These are phyloP conservation scores for Ilyonectria sp. DNA, from an alignment of 2,329 filamentous ascomycete genomes.

Conservation along the genomic window DNA sequence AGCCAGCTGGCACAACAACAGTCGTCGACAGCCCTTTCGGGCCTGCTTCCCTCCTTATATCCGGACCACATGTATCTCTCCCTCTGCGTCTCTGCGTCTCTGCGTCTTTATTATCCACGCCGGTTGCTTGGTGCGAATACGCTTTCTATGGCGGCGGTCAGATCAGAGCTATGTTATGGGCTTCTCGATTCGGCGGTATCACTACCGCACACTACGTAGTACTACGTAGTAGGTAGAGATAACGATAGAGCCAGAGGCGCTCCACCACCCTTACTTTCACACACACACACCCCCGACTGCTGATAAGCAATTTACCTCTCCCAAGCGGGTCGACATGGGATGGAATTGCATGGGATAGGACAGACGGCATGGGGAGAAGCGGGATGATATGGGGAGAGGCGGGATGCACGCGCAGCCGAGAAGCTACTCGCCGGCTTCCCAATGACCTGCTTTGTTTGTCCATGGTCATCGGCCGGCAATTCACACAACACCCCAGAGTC, in stretches of 20 bases:
- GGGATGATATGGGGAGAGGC: slow-evolving; percentile 16
- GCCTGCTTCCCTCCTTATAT: slow-evolving; percentile 14
- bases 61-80: not conserved
- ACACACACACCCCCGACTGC: slow-evolving; percentile 18
- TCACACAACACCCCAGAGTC: slow-evolving; percentile 9
- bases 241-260: slow-evolving; percentile 19
- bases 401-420: slow-evolving; percentile 13
- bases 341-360: not conserved
- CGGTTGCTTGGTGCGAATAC: slow-evolving; percentile 4
- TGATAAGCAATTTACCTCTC: slow-evolving; percentile 30
- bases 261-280: slow-evolving; percentile 23
- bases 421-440: slow-evolving; percentile 5
- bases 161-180: slow-evolving; percentile 12
- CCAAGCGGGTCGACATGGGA: slow-evolving; percentile 19
- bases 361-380: slow-evolving; percentile 7
- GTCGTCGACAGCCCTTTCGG: slow-evolving; percentile 22
- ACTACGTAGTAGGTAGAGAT: slow-evolving; percentile 20
- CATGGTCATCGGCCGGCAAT: slow-evolving; percentile 14
- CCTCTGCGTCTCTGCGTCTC: not conserved
- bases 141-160: slow-evolving; percentile 12
- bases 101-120: slow-evolving; percentile 8
- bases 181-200: slow-evolving; percentile 22
- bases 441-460: slow-evolving; percentile 21
- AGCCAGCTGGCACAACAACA: slow-evolving; percentile 45
- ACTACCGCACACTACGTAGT: not conserved